These are phyloP conservation scores for Psidium guajava DNA, from an alignment of 345 rosid genomes.

Conservation along the genomic window DNA sequence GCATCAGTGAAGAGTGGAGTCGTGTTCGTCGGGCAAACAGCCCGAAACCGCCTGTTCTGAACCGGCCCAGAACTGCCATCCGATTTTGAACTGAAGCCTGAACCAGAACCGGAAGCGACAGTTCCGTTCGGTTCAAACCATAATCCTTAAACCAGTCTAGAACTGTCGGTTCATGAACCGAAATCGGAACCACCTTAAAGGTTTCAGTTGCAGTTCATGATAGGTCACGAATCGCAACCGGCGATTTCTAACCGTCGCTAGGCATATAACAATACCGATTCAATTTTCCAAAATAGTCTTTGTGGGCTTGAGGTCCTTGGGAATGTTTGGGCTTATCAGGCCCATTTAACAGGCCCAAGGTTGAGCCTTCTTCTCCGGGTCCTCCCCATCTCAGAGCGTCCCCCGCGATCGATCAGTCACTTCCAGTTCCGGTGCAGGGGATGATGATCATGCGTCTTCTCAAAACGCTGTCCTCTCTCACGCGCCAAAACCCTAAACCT, in stretches of 20 bases:
- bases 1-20: conserved; percentile 54
- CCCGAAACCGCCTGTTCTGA: no score
- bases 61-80: no score
- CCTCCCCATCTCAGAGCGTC: neutral
- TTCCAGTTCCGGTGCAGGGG: neutral
- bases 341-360: neutral
- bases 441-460: neutral
- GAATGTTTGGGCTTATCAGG: neutral
- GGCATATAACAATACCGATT: neutral
- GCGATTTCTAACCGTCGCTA: no score
- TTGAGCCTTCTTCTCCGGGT: neutral
- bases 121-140: no score
- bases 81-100: no score
- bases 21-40: conserved; percentile 64
- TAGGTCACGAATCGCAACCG: no score
- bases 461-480: neutral
- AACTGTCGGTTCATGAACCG: no score
- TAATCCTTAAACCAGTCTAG: no score
- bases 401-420: neutral
- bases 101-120: no score
- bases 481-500: neutral
- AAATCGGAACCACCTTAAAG: no score
- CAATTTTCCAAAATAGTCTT: neutral
- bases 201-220: no score
- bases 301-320: neutral